A percentile compares a stretch with the other conserved stretches of the same genome.
Evolutionary conservation across 768 basidiomycete species (phyloP).

Genomic region (button mushroom (Agaricus bisporus)): DNA sequence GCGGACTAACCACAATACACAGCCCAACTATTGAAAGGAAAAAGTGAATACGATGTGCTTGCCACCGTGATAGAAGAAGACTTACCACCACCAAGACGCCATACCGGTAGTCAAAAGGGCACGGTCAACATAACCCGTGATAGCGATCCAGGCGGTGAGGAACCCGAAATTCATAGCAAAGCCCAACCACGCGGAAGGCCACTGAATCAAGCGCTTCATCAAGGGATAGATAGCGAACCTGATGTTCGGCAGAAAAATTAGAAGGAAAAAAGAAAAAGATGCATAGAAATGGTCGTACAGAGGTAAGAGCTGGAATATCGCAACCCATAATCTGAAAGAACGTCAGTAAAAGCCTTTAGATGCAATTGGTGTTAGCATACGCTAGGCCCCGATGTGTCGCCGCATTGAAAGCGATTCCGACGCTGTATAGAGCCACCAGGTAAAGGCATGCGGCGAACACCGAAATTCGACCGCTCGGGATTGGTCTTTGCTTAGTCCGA

Average conservation of each 20-base stretch:
- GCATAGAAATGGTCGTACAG: conserved; percentile 24
- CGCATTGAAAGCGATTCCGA: conserved; percentile 35
- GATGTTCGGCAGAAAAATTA: neutral
- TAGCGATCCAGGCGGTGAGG: conserved; percentile 41
- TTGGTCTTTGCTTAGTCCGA: conserved; percentile 40
- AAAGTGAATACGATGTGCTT: neutral
- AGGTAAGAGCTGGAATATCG: conserved; percentile 40
- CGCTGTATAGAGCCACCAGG: conserved; percentile 32
- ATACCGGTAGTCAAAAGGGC: conserved; percentile 28
- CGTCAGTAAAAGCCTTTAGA: conserved; percentile 10
- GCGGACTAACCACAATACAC: conserved; percentile 35
- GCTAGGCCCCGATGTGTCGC: conserved; percentile 23
- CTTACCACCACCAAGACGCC: conserved; percentile 42
- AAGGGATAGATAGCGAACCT: conserved; percentile 45
- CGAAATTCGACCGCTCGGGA: conserved; percentile 43
- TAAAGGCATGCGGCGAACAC: conserved; percentile 34
- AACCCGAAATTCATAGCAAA: conserved; percentile 53
- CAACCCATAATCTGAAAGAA: conserved; percentile 30
- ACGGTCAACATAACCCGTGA: conserved; percentile 25
- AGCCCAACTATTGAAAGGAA: conserved; percentile 31
- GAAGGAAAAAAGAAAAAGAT: neutral
- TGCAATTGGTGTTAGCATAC: conserved; percentile 19
- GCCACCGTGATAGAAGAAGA: neutral
- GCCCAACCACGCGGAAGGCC: conserved; percentile 60
- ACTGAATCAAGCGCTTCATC: conserved; percentile 49